These are phyloP conservation scores for Myotisia sp. DNA, from an alignment of 2,329 filamentous ascomycete genomes.

Conservation along the genomic window DNA sequence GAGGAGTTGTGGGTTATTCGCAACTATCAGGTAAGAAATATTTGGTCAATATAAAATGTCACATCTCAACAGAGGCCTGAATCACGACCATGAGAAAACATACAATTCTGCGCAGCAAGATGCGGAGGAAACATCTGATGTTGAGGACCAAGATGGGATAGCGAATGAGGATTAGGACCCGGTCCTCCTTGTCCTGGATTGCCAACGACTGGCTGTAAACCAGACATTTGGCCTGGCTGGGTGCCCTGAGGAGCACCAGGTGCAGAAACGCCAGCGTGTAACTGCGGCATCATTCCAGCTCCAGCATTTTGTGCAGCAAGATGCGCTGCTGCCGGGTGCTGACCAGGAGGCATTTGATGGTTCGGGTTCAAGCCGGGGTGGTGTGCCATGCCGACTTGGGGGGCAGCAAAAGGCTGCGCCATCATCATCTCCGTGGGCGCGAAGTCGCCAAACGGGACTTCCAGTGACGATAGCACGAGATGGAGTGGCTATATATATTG, in stretches of 20 bases:
- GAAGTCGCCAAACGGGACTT: slow-evolving; percentile 17
- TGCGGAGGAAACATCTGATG: slow-evolving; percentile 39
- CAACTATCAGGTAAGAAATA: slow-evolving; percentile 15
- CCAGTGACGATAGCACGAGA: too few species aligned
- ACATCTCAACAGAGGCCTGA: background rate
- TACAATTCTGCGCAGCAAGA: slow-evolving; percentile 30
- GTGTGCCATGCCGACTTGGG: slow-evolving; percentile 43
- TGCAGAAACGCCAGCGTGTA: slow-evolving; percentile 47
- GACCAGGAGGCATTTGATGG: slow-evolving; percentile 45
- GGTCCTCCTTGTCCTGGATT: slow-evolving; percentile 37
- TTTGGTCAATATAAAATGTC: background rate
- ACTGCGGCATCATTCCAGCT: slow-evolving; percentile 39
- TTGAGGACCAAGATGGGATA: slow-evolving; percentile 44
- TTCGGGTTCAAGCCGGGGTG: slow-evolving; percentile 45
- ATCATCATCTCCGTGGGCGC: slow-evolving; percentile 38
- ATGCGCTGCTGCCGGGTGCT: slow-evolving; percentile 43
- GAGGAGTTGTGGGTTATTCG: slow-evolving; percentile 33
- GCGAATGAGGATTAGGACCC: slow-evolving; percentile 44
- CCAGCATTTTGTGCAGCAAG: slow-evolving; percentile 36
- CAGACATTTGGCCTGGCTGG: slow-evolving; percentile 51
- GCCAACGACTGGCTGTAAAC: slow-evolving; percentile 46
- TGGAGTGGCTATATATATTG: background rate
- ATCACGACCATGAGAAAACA: slow-evolving; percentile 14
- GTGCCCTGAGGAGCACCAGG: slow-evolving; percentile 45
- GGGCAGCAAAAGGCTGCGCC: slow-evolving; percentile 43